Conservation (phyloP, 1,284 basidiomycete genomes). For the Cryptococcus amylolentus region DNA sequence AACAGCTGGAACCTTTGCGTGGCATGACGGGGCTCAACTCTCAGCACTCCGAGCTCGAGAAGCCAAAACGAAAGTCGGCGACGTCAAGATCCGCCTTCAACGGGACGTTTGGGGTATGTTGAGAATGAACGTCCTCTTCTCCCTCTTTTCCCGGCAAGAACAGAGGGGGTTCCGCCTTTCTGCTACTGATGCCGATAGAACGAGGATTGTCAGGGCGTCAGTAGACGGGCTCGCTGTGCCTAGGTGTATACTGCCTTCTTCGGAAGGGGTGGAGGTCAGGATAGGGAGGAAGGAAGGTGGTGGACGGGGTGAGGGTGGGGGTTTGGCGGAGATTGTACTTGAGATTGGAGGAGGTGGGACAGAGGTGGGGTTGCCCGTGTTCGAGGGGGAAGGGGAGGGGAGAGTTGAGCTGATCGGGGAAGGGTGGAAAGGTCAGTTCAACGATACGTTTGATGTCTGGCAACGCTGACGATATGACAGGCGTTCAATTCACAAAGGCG, state of each 20-base stretch:
- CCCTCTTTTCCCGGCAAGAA: conserved; percentile 21
- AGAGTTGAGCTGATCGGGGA: conserved; percentile 26
- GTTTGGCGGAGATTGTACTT: conserved; percentile 21
- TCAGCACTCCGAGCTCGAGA: neutral
- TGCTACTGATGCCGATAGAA: neutral
- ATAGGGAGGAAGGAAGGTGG: conserved; percentile 6
- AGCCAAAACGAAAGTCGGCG: conserved; percentile 8
- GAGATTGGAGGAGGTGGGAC: conserved; percentile 14
- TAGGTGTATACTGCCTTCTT: conserved; percentile 5
- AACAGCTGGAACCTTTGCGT: conserved; percentile 13
- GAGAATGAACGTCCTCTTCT: conserved; percentile 17
- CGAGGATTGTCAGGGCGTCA: conserved; percentile 19
- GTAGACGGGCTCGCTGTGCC: conserved; percentile 12
- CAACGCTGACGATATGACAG: neutral
- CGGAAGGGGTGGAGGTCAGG: conserved; percentile 5
- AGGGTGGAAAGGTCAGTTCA: conserved; percentile 31
- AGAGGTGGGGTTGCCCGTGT: conserved; percentile 21
- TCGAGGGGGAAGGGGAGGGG: conserved; percentile 16
- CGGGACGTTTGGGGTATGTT: conserved; percentile 25
- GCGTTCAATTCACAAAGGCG: too few relatives aligned
- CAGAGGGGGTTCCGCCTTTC: conserved; percentile 20
- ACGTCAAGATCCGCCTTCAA: conserved; percentile 20
- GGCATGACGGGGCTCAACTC: conserved; percentile 15
- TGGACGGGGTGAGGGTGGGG: conserved; percentile 5
- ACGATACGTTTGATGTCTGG: neutral